Base-by-base conservation (phyloP, 192 early-diverging fungal species). In the Linnemannia schmuckeri region DNA sequence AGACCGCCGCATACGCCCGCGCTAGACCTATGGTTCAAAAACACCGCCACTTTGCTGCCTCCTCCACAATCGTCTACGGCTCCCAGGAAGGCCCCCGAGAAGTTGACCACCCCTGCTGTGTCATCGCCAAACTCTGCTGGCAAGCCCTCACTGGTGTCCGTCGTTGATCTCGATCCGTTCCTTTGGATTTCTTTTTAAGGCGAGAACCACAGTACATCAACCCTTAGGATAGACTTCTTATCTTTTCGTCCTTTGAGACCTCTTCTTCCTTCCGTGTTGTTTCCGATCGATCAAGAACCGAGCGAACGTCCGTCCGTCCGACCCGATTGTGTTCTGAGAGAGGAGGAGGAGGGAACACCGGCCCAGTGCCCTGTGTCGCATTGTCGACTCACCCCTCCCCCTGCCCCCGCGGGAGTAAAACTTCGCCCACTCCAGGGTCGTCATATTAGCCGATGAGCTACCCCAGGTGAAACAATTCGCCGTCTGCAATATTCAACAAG, bases 61-160 rank as follows among this genome's bases (percentile, higher is more conserved):
- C 44, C 5, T 44, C 84, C 3, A 86, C 84, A 0, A 27, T 74
- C 71, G 70, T 86, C 61, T 86, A 86, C 38, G 79, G 79, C 37
- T 80, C 79, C 10, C 46, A 81, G 30, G 54, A 74, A 22, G 84
- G 79, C 13, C 78, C 78, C 20, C 78, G 84, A 15, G 79, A 80
- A 49, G 84, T 81, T 10, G 84, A 86, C 6, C 79, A 86, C 37
- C 84, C 84, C 0, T 86, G 84, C 79, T 77, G 84, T 68, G 30
- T 71, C 22, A 24, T 81, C 20, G 68, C 63, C 37, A 69, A 76
- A 37, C 41, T 86, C 55, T 80, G 77, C 44, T 57, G 77, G 6
- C 75, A 74, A 30, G 78, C 78, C 4, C 40, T 86, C 47, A 86
- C 84, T 0, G 84, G 84, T 4, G 84, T 81, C 15, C 84, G 84